Evolutionary conservation across 257 asterid species (phyloP).

Genomic region (Penstemon eatonii): DNA sequence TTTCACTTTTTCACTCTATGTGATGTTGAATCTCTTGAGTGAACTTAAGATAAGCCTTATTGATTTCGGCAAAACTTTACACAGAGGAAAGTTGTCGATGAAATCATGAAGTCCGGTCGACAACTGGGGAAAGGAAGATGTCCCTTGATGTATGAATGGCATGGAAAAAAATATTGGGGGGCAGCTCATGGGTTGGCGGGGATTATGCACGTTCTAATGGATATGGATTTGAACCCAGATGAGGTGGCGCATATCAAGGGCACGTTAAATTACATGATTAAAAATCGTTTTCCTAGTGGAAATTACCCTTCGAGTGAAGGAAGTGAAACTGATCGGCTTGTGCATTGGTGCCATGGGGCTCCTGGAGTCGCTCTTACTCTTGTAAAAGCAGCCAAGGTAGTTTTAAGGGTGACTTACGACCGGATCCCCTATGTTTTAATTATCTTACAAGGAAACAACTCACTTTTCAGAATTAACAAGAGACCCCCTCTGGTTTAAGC

Average conservation of each 20-base stretch:
- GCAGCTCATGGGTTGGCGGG: conserved; percentile 93
- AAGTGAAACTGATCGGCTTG: conserved; percentile 50
- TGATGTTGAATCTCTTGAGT: conserved; percentile 18
- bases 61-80: neutral
- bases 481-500: no score
- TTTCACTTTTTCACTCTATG: neutral
- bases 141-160: conserved; percentile 71
- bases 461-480: no score
- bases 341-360: conserved; percentile 90
- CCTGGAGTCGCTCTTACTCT: conserved; percentile 77
- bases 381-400: conserved; percentile 76
- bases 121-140: conserved; percentile 49
- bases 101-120: conserved; percentile 55
- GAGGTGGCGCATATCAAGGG: conserved; percentile 60
- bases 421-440: no score
- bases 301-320: conserved; percentile 71
- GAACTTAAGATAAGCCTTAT: conserved; percentile 16
- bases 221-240: conserved; percentile 47
- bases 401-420: neutral
- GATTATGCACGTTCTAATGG: conserved; percentile 58
- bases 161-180: conserved; percentile 71
- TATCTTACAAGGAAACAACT: no score
- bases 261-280: conserved; percentile 63
- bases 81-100: conserved; percentile 48
- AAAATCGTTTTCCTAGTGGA: conserved; percentile 56